A percentile compares a stretch with the other conserved stretches of the same genome.
Conservation (phyloP, 164 flowering plant genomes). For the Cinnamomum chago region DNA sequence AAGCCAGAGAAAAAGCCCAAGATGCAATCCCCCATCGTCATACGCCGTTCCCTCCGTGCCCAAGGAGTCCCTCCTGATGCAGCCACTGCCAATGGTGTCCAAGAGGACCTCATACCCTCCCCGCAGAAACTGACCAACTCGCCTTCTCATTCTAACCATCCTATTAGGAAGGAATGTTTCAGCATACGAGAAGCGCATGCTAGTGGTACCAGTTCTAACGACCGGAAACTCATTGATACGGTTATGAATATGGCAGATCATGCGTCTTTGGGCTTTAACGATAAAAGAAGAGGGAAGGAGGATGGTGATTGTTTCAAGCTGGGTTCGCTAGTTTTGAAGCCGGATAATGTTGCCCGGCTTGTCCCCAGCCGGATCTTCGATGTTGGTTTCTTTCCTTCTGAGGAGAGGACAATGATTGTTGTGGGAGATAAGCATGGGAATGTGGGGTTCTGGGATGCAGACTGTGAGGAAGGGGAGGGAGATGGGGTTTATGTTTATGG, state of each 20-base stretch:
- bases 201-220: slow-evolving; percentile 14
- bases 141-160: slow-evolving; percentile 1
- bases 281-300: not conserved
- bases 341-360: slow-evolving; percentile 60
- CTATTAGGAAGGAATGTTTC: slow-evolving; percentile 29
- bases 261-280: not conserved
- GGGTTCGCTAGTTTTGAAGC: slow-evolving; percentile 38
- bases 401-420: slow-evolving; percentile 40
- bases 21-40: slow-evolving; percentile 35
- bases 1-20: slow-evolving; percentile 48
- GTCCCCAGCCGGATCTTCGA: slow-evolving; percentile 48
- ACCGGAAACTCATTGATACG: slow-evolving; percentile 29
- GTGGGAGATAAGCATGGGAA: slow-evolving; percentile 70
- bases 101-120: no score
- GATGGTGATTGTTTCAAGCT: slow-evolving; percentile 27
- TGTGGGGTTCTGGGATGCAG: slow-evolving; percentile 74
- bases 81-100: no score
- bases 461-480: slow-evolving; percentile 30
- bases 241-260: slow-evolving; percentile 28
- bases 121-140: not conserved
- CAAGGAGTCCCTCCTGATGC: slow-evolving; percentile 55
- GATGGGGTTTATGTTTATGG: slow-evolving; percentile 55
- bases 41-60: slow-evolving; percentile 66
- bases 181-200: slow-evolving; percentile 38
- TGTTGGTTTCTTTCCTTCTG: slow-evolving; percentile 53